Percentiles rank a stretch among this genome's conserved stretches.
Conservation (phyloP, 78 protist genomes). For the Dictyostelium intermedium region DNA sequence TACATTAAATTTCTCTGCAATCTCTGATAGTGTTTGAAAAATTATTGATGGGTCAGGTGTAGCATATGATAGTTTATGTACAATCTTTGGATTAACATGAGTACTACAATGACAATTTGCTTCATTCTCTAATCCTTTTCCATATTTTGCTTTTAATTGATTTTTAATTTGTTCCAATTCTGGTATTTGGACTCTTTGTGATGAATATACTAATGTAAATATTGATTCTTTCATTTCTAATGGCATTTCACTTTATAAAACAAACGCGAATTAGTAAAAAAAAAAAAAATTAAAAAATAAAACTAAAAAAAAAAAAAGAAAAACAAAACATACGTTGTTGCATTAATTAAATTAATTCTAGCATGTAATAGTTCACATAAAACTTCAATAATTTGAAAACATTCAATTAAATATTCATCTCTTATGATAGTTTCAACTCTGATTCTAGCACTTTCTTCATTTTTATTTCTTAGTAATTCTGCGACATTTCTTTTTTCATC, state of each 20-base stretch:
- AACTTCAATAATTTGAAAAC: constrained; percentile 56
- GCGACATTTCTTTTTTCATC: constrained; percentile 78
- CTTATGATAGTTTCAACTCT: constrained; percentile 72
- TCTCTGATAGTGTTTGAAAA: constrained; percentile 48
- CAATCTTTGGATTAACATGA: constrained; percentile 74
- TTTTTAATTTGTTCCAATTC: constrained; percentile 59
- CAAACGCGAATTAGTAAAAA: too few species aligned
- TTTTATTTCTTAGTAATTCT: constrained; percentile 58
- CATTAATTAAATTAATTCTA: constrained; percentile 32
- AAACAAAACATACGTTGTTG: constrained; percentile 12
- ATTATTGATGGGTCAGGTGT: constrained; percentile 70
- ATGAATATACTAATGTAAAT: constrained; percentile 74
- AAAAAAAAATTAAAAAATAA: neutral
- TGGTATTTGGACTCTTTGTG: constrained; percentile 76
- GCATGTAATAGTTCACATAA: constrained; percentile 49
- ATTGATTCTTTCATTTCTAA: constrained; percentile 67
- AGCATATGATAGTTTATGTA: constrained; percentile 26
- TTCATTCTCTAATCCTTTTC: constrained; percentile 29
- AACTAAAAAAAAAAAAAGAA: too few species aligned
- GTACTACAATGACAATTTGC: constrained; percentile 41
- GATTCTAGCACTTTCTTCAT: constrained; percentile 76
- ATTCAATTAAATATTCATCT: constrained; percentile 68
- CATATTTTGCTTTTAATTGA: constrained; percentile 73
- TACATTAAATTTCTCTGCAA: constrained; percentile 44
- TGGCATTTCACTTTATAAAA: constrained; percentile 58